phyloP scores from a whole-genome alignment of 1,284 basidiomycete genomes.

The Rhizoctonia solani region DNA sequence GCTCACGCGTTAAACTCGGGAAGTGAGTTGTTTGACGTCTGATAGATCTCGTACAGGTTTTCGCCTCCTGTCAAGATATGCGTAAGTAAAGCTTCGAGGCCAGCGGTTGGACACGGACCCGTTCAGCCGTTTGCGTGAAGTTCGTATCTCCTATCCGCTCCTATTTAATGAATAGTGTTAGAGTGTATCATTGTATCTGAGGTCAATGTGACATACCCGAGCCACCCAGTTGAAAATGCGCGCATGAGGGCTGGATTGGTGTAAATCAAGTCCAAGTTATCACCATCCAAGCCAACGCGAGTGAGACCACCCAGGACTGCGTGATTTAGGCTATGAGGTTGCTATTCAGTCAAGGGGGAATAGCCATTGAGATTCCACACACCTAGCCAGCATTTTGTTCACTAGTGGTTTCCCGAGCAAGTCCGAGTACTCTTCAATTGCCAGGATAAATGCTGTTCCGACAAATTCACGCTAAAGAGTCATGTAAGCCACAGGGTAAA shows the following conservation, averaged over 20 bases:
- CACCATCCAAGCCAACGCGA: constrained; percentile 17
- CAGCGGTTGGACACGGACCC: too few relatives aligned
- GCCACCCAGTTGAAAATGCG: constrained; percentile 26
- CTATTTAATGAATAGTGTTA: background rate
- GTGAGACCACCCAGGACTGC: constrained; percentile 20
- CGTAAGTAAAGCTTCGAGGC: too few relatives aligned
- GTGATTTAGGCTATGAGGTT: constrained; percentile 1
- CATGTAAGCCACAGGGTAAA: background rate
- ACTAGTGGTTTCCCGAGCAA: constrained; percentile 7
- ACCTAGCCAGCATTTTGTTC: constrained; percentile 16
- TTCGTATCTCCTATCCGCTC: constrained; percentile 28
- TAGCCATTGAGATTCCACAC: background rate
- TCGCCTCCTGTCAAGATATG: background rate
- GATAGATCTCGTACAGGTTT: constrained; percentile 12
- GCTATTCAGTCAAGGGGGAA: background rate
- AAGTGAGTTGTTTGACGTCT: constrained; percentile 14
- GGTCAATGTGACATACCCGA: constrained; percentile 27
- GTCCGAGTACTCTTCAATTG: constrained; percentile 25
- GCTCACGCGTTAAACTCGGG: constrained; percentile 20
- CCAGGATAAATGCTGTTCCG: constrained; percentile 19
- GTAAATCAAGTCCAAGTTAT: constrained; percentile 31
- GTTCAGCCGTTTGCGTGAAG: constrained; percentile 25
- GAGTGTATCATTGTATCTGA: too few relatives aligned
- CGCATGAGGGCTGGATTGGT: constrained; percentile 27
- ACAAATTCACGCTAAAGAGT: constrained; percentile 21